Base-by-base conservation (phyloP, 2,329 filamentous ascomycete species). In the Scedosporium apiospermum region DNA sequence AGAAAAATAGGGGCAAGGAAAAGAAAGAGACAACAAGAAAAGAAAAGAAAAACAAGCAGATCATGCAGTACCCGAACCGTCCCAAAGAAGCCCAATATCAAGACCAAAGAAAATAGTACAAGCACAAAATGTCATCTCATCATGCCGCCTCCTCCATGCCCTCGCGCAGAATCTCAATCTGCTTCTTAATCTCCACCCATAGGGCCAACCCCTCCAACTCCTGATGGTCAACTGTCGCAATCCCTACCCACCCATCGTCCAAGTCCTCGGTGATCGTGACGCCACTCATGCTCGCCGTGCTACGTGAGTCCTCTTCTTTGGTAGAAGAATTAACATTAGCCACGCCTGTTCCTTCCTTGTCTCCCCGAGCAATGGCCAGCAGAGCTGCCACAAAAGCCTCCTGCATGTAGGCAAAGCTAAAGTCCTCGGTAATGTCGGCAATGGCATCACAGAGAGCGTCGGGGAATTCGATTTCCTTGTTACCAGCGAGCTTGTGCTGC, bases 351-450 rank as follows among this genome's bases (percentile, higher is more conserved):
- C n/a, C 27, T 18, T 58, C 63, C 10, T 66, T 57, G 1, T 65
- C 65, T 5, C 68, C 63, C 3, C 74, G 74, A 0, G 84, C 86
- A 63, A 89, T 82, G 2, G 82, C 79, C 27, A 89, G 74, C 62
- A 89, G 69, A 2, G 82, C 80, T 0, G 85, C 84, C 0, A 89
- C 83, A 69, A 89, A 89, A 0, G 84, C 86, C 70, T 89, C 87
- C 69, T 89, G 86, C 71, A 89, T 81, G 68, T 88, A 89, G 0
- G 86, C 86, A 69, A 89, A 89, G 66, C 83, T 86, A 71, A 89
- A 89, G n/a, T 79, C 79, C 27, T 82, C 73, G 0, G 85, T 89
- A 64, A 88, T 85, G 9, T 77, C 77, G 3, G 86, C 86, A 64
- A 88, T 81, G n/a, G 81, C 80, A 0, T 70, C 68, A 69, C 81